Conservation (phyloP, 2,329 filamentous ascomycete species). For the Colletotrichum shisoi region DNA sequence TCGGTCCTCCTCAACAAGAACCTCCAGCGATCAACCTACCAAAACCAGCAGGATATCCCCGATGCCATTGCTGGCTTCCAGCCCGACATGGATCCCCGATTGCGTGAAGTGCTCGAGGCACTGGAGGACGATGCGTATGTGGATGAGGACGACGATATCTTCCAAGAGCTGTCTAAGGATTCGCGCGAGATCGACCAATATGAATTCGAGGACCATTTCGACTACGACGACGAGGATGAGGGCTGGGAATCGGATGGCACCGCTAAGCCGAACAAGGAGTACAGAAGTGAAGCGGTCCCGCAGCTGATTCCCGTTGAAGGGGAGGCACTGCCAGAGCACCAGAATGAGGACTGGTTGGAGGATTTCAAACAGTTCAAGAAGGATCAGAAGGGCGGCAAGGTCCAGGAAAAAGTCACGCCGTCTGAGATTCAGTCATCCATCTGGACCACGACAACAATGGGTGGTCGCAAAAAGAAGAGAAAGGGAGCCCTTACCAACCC, state of each 20-base stretch:
- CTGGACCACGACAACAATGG: slow-evolving; percentile 78
- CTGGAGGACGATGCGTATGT: slow-evolving; percentile 96
- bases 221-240: slow-evolving; percentile 70
- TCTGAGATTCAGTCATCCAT: slow-evolving; percentile 74
- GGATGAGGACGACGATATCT: slow-evolving; percentile 84
- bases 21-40: slow-evolving; percentile 78
- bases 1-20: slow-evolving; percentile 83
- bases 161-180: slow-evolving; percentile 74
- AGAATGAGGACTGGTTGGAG: slow-evolving; percentile 83
- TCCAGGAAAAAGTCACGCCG: slow-evolving; percentile 54
- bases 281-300: slow-evolving; percentile 58
- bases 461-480: slow-evolving; percentile 88
- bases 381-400: slow-evolving; percentile 65
- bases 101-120: slow-evolving; percentile 91
- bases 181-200: slow-evolving; percentile 77
- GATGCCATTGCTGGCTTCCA: slow-evolving; percentile 93
- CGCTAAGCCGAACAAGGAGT: slow-evolving; percentile 74
- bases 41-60: slow-evolving; percentile 90
- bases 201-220: slow-evolving; percentile 75
- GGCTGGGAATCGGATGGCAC: slow-evolving; percentile 97
- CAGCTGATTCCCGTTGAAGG: slow-evolving; percentile 56
- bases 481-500: slow-evolving; percentile 91
- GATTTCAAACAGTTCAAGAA: slow-evolving; percentile 96
- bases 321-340: slow-evolving; percentile 65
- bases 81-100: slow-evolving; percentile 93